A percentile compares a stretch with the other conserved stretches of the same genome.
phyloP scores from a whole-genome alignment of 2,329 filamentous ascomycete genomes.

The Didymella arachidicola region DNA sequence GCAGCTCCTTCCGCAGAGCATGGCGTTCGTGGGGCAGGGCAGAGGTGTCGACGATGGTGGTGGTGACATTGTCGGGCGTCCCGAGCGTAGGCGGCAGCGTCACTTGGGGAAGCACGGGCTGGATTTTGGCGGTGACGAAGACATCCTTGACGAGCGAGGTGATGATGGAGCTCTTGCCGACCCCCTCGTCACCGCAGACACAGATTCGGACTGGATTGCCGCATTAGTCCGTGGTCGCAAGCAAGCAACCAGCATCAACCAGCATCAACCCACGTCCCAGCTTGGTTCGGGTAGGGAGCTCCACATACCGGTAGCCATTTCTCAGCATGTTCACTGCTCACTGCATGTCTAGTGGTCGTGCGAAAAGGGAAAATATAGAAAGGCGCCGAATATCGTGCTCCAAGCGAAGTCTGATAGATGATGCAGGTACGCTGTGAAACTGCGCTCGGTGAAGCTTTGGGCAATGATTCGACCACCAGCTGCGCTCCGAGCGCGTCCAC shows the following conservation, averaged over 20 bases:
- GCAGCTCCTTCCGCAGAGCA: slow-evolving; percentile 89
- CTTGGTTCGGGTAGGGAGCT: slow-evolving; percentile 5
- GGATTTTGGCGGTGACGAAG: slow-evolving; percentile 95
- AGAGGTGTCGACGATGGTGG: slow-evolving; percentile 96
- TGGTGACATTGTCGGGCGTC: slow-evolving; percentile 95
- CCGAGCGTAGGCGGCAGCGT: slow-evolving; percentile 92
- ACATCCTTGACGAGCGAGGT: slow-evolving; percentile 96
- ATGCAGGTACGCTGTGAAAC: slow-evolving; percentile 12
- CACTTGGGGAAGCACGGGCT: slow-evolving; percentile 91
- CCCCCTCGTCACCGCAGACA: slow-evolving; percentile 91
- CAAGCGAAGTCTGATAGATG: not conserved
- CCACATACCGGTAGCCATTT: slow-evolving; percentile 42
- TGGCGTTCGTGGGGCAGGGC: slow-evolving; percentile 92
- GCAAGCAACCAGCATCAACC: slow-evolving; percentile 9
- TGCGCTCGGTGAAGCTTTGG: slow-evolving; percentile 12
- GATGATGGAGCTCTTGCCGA: slow-evolving; percentile 67
- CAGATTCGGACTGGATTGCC: slow-evolving; percentile 77
- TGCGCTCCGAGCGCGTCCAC: slow-evolving; percentile 14
- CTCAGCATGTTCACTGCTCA: slow-evolving; percentile 29
- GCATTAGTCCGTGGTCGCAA: slow-evolving; percentile 16
- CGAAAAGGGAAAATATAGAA: not conserved
- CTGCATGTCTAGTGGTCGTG: slow-evolving; percentile 15
- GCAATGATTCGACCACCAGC: slow-evolving; percentile 16
- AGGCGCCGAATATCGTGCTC: too few relatives aligned
- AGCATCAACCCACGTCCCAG: not conserved